phyloP scores from a whole-genome alignment of 345 rosid species.

The Gossypium raimondii region DNA sequence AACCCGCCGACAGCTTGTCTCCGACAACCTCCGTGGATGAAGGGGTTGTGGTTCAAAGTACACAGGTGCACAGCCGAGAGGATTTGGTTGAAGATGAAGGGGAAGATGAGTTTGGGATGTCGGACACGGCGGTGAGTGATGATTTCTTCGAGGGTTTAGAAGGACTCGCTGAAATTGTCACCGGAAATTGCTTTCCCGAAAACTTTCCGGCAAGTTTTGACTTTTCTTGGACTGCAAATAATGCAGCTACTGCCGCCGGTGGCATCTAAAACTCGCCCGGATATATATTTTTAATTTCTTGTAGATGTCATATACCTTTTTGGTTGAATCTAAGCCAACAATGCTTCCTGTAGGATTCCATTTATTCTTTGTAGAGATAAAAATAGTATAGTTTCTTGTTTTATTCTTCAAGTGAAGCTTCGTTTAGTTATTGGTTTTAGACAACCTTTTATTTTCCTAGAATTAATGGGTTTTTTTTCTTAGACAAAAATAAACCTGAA shows the following conservation, averaged over 20 bases:
- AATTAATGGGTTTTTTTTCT: too few species aligned
- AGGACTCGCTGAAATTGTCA: slow-evolving; percentile 41
- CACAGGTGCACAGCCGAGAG: slow-evolving; percentile 43
- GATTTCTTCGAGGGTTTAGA: slow-evolving; percentile 81
- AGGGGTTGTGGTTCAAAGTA: slow-evolving; percentile 30
- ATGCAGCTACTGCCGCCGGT: slow-evolving; percentile 41
- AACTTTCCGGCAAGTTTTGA: slow-evolving; percentile 53
- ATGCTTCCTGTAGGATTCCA: slow-evolving; percentile 16
- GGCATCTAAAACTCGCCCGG: slow-evolving; percentile 38
- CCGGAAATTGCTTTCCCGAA: slow-evolving; percentile 46
- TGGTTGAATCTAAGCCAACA: slow-evolving; percentile 25
- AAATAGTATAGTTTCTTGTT: background rate
- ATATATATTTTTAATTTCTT: background rate
- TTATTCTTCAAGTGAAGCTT: background rate
- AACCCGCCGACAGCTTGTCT: slow-evolving; percentile 28
- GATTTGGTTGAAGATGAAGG: slow-evolving; percentile 52
- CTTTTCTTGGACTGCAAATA: slow-evolving; percentile 47
- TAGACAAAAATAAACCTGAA: background rate
- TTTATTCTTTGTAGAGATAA: slow-evolving; percentile 21
- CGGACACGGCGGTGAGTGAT: slow-evolving; percentile 62
- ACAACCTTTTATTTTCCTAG: background rate
- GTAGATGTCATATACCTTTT: slow-evolving; percentile 17
- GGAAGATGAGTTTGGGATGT: slow-evolving; percentile 52
- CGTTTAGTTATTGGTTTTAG: slow-evolving; percentile 3
- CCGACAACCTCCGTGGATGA: slow-evolving; percentile 65